Percentiles rank a stretch among this genome's conserved stretches.
phyloP scores from a whole-genome alignment of 345 rosid genomes.

The Eucalyptus pauciflora region DNA sequence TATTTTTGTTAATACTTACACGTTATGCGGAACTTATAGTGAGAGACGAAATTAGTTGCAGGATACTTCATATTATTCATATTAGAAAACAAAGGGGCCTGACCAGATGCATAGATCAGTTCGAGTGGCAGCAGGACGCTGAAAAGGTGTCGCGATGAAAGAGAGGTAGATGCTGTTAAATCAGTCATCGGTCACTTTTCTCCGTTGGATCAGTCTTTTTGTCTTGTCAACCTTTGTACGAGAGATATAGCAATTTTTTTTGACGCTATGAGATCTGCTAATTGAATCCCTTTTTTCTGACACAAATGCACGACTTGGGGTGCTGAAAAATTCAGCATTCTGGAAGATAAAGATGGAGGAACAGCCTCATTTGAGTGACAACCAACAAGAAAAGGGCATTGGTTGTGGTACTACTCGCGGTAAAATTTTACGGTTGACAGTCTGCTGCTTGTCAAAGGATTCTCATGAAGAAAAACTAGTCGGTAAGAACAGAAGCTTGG shows the following conservation, averaged over 20 bases:
- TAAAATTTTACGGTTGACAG: neutral
- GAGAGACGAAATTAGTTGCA: neutral
- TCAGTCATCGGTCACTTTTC: neutral
- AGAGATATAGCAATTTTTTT: neutral
- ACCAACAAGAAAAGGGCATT: neutral
- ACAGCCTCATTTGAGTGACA: neutral
- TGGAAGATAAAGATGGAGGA: neutral
- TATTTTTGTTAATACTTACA: neutral
- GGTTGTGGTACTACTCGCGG: neutral
- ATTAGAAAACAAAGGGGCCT: neutral
- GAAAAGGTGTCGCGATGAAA: too few relatives aligned
- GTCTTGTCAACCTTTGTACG: neutral
- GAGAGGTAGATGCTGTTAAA: neutral
- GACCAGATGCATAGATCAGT: neutral
- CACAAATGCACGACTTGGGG: neutral
- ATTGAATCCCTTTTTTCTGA: neutral
- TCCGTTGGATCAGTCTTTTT: neutral
- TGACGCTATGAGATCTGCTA: neutral
- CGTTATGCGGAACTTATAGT: fast-evolving
- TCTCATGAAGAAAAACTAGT: neutral
- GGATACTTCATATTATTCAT: neutral
- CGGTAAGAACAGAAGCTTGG: neutral
- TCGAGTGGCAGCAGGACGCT: too few relatives aligned
- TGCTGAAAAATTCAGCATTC: neutral
- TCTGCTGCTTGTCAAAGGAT: neutral